Evolutionary conservation across 2,329 filamentous ascomycete genomes (phyloP).

Genomic region (Pseudocercospora fuligena): DNA sequence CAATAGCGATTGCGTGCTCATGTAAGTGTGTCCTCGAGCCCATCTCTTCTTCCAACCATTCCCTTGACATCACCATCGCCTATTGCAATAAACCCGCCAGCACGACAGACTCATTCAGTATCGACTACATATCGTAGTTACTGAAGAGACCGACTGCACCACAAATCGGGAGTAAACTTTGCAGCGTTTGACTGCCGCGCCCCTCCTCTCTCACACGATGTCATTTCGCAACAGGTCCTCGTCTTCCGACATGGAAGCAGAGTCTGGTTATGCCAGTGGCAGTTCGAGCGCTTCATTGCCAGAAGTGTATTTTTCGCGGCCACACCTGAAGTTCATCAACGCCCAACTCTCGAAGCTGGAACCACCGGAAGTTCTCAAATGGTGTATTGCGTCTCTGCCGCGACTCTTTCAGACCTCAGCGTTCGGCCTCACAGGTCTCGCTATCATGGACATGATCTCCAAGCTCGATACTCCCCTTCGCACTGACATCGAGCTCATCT

Average conservation of each 20-base stretch:
- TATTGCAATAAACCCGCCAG: too few species aligned
- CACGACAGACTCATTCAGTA: background rate
- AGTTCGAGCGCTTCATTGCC: conserved; percentile 69
- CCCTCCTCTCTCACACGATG: conserved; percentile 17
- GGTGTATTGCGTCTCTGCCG: conserved; percentile 89
- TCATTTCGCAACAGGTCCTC: conserved; percentile 26
- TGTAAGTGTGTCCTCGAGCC: background rate
- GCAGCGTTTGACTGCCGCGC: background rate
- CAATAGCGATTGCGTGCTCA: background rate
- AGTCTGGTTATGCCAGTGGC: conserved; percentile 85
- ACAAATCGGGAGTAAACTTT: background rate
- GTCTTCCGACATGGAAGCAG: conserved; percentile 49
- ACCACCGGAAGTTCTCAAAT: conserved; percentile 87
- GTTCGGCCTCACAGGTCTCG: conserved; percentile 57
- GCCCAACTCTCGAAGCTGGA: conserved; percentile 83
- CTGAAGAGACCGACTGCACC: background rate
- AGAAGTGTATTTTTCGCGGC: conserved; percentile 81
- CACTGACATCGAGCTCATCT: conserved; percentile 57
- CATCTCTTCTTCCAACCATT: background rate
- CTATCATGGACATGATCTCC: conserved; percentile 69
- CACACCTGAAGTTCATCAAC: conserved; percentile 90
- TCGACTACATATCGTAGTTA: background rate
- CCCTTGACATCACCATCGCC: background rate
- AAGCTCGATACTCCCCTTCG: conserved; percentile 69
- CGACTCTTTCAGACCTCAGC: conserved; percentile 52